Evolutionary conservation across 805 yeast genomes (phyloP).

Genomic region (Lachancea cidri): DNA sequence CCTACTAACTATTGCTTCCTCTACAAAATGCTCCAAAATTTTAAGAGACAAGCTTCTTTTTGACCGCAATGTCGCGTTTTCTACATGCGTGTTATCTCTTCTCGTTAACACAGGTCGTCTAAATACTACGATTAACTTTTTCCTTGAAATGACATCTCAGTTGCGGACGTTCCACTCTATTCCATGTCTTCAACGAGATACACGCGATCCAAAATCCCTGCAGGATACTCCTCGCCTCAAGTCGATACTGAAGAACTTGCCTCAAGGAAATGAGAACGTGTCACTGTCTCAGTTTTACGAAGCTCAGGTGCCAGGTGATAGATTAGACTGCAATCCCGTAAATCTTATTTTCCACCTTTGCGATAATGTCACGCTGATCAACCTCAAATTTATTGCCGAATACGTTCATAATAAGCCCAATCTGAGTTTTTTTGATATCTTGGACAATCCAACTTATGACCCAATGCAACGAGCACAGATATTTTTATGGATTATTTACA

Average conservation of each 20-base stretch:
- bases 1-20: slow-evolving; percentile 72
- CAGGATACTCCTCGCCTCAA: slow-evolving; percentile 95
- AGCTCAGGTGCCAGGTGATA: slow-evolving; percentile 34
- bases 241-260: slow-evolving; percentile 62
- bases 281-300: slow-evolving; percentile 67
- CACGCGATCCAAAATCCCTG: slow-evolving; percentile 58
- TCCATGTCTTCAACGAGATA: slow-evolving; percentile 67
- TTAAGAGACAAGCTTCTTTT: slow-evolving; percentile 68
- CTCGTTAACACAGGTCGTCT: slow-evolving; percentile 88
- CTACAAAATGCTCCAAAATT: slow-evolving; percentile 77
- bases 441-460: slow-evolving; percentile 55
- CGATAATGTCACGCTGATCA: slow-evolving; percentile 52
- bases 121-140: slow-evolving; percentile 93
- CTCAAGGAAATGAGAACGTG: slow-evolving; percentile 27
- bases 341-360: slow-evolving; percentile 72
- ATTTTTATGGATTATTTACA: slow-evolving; percentile 78
- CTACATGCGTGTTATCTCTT: slow-evolving; percentile 76
- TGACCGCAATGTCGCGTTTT: slow-evolving; percentile 57
- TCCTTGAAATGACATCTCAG: slow-evolving; percentile 92
- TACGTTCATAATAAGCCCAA: slow-evolving; percentile 12
- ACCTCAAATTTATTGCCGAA: slow-evolving; percentile 27
- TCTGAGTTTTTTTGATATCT: slow-evolving; percentile 61
- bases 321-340: slow-evolving; percentile 58
- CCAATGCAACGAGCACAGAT: slow-evolving; percentile 65
- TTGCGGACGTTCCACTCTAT: slow-evolving; percentile 90